These are phyloP conservation scores for Pyrenophora graminea DNA, from an alignment of 2,329 filamentous ascomycete species.

Conservation along the genomic window DNA sequence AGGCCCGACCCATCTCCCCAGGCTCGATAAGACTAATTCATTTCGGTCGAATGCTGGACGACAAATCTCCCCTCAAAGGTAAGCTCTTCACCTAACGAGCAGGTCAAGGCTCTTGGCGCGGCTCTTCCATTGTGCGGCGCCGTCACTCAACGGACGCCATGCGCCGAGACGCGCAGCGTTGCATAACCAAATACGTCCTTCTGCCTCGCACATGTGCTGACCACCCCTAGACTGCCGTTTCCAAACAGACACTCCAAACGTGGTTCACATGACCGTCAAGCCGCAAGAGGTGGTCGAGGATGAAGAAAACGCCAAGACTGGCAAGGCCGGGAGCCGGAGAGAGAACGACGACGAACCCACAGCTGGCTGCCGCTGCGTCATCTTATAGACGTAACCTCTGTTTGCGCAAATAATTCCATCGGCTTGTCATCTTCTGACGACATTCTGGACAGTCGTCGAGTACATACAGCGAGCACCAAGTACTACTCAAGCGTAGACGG, in stretches of 20 bases:
- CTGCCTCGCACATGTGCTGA: constrained; percentile 12
- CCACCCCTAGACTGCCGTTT: constrained; percentile 72
- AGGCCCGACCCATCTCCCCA: constrained; percentile 80
- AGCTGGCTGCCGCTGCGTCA: constrained; percentile 67
- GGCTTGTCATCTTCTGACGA: not conserved
- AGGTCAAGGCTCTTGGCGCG: constrained; percentile 23
- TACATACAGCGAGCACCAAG: constrained; percentile 2
- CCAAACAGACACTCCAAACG: constrained; percentile 73
- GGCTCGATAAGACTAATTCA: constrained; percentile 89
- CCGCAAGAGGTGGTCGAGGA: constrained; percentile 83
- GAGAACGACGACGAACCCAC: constrained; percentile 60
- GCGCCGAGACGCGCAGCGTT: constrained; percentile 4
- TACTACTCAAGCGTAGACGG: not conserved
- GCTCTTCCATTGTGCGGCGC: constrained; percentile 24
- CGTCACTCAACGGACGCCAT: constrained; percentile 13
- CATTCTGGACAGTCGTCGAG: not conserved
- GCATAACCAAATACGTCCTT: not conserved
- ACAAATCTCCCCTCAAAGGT: constrained; percentile 86
- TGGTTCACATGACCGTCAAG: constrained; percentile 93
- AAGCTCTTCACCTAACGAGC: constrained; percentile 42
- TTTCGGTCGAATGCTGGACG: constrained; percentile 87
- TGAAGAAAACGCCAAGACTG: constrained; percentile 73
- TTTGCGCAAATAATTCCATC: not conserved
- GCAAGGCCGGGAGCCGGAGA: constrained; percentile 58
- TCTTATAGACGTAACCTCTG: constrained; percentile 53